phyloP scores from a whole-genome alignment of 495 filamentous ascomycete genomes.

The Chlorociboria aeruginascens region DNA sequence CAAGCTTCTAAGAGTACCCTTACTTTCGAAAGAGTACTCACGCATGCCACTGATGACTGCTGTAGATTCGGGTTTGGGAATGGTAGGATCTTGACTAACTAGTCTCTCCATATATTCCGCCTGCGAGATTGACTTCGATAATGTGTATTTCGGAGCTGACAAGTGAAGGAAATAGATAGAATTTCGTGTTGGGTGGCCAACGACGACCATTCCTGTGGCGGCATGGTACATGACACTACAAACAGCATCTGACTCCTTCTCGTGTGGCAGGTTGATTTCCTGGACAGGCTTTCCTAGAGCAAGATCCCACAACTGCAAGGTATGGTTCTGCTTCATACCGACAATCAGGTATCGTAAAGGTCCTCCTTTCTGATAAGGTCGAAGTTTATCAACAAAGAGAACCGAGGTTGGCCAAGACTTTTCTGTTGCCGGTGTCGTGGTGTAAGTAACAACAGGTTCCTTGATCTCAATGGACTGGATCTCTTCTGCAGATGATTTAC shows the following conservation, averaged over 20 bases:
- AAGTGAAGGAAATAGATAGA: conserved; percentile 94
- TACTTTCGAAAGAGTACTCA: conserved; percentile 83
- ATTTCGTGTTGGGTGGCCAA: conserved; percentile 94
- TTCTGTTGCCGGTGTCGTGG: conserved; percentile 64
- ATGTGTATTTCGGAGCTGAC: conserved; percentile 80
- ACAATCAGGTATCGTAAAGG: conserved; percentile 90
- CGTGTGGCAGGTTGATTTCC: conserved; percentile 91
- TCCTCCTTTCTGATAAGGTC: conserved; percentile 74
- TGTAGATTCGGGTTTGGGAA: conserved; percentile 81
- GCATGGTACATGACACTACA: conserved; percentile 94
- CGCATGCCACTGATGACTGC: conserved; percentile 92
- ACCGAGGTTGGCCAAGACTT: conserved; percentile 95
- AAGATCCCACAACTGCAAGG: conserved; percentile 97
- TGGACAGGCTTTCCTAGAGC: conserved; percentile 88
- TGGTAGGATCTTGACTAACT: conserved; percentile 52
- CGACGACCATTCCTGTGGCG: conserved; percentile 74
- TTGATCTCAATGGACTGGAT: conserved; percentile 50
- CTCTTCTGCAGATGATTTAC: conserved; percentile 2
- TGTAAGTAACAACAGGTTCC: conserved; percentile 64
- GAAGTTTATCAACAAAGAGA: conserved; percentile 87
- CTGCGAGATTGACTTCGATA: conserved; percentile 65
- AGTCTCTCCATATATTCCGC: conserved; percentile 72
- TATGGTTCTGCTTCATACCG: conserved; percentile 98
- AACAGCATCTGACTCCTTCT: conserved; percentile 91
- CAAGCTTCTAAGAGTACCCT: conserved; percentile 79